Evolutionary conservation across 768 basidiomycete species (phyloP).

Genomic region (Xerocomus brunneocitrinus): DNA sequence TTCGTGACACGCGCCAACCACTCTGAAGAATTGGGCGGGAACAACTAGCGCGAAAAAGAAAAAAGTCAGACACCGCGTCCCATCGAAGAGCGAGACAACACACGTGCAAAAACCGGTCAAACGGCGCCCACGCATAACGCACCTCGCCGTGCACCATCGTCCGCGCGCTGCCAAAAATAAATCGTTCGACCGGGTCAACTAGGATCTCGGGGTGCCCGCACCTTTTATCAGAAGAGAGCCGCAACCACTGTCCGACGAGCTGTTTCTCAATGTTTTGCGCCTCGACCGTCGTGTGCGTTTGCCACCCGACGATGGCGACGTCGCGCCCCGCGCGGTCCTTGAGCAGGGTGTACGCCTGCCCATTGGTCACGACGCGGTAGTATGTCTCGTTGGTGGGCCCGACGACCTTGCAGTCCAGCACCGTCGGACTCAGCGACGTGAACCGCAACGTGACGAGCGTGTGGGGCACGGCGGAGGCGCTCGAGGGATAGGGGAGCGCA

Average conservation of each 20-base stretch:
- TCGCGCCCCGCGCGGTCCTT: conserved; percentile 45
- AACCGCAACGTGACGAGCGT: conserved; percentile 44
- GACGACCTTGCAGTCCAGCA: conserved; percentile 53
- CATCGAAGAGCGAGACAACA: conserved; percentile 15
- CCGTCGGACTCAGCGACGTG: conserved; percentile 44
- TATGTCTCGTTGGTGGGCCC: conserved; percentile 45
- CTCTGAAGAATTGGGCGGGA: conserved; percentile 34
- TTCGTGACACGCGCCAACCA: conserved; percentile 51
- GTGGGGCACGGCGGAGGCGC: conserved; percentile 28
- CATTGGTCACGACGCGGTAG: conserved; percentile 50
- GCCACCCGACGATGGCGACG: conserved; percentile 58
- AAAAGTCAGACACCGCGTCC: background rate
- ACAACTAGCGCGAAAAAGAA: conserved; percentile 36
- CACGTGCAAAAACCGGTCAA: conserved; percentile 51
- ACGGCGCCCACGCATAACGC: conserved; percentile 53
- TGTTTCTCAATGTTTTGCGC: conserved; percentile 49
- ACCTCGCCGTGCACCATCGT: conserved; percentile 49
- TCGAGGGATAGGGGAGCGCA: conserved; percentile 51
- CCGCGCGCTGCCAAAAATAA: conserved; percentile 20
- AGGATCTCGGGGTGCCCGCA: no score
- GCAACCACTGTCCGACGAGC: conserved; percentile 49
- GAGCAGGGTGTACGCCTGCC: conserved; percentile 51
- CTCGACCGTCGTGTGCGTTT: conserved; percentile 45
- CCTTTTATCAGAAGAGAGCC: conserved; percentile 42
- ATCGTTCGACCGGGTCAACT: no score